Evolutionary conservation across 495 filamentous ascomycete species (phyloP).

Genomic region (Penicillium diatomitis): DNA sequence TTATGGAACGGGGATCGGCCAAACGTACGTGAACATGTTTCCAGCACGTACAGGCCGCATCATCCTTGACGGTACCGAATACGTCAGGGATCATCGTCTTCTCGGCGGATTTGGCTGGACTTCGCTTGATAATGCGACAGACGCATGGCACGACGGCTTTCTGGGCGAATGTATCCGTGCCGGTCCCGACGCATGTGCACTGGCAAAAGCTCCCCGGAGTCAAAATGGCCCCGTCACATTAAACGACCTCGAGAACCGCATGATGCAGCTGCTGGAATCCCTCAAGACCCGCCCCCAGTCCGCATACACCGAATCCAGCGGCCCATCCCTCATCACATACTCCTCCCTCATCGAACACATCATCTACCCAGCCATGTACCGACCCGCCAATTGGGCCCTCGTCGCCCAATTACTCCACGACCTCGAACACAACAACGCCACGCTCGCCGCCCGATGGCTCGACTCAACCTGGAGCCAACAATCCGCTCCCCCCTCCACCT

Average conservation of each 20-base stretch:
- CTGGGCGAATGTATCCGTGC: constrained; percentile 11
- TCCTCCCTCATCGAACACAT: constrained; percentile 6
- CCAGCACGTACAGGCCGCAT: constrained; percentile 8
- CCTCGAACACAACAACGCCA: constrained; percentile 10
- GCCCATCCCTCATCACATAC: constrained; percentile 11
- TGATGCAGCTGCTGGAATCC: constrained; percentile 4
- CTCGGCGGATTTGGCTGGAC: constrained; percentile 14
- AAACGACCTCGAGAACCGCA: constrained; percentile 6
- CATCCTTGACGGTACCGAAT: constrained; percentile 13
- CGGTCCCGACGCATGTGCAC: constrained; percentile 8
- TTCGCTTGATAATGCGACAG: constrained; percentile 11
- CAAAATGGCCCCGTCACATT: constrained; percentile 5
- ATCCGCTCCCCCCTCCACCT: neutral
- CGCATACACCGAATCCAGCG: constrained; percentile 7
- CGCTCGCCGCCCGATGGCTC: constrained; percentile 6
- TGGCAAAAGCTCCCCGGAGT: constrained; percentile 3
- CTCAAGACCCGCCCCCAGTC: constrained; percentile 9
- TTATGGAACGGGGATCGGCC: constrained; percentile 12
- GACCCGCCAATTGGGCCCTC: constrained; percentile 4
- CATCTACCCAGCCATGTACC: constrained; percentile 8
- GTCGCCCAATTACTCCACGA: constrained; percentile 9
- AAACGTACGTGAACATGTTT: constrained; percentile 16
- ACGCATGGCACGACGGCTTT: constrained; percentile 12
- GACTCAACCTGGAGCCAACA: constrained; percentile 7
- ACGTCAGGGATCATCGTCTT: constrained; percentile 11